Conservation (phyloP, 1,284 basidiomycete species). For the Salmacisia buchloeana region DNA sequence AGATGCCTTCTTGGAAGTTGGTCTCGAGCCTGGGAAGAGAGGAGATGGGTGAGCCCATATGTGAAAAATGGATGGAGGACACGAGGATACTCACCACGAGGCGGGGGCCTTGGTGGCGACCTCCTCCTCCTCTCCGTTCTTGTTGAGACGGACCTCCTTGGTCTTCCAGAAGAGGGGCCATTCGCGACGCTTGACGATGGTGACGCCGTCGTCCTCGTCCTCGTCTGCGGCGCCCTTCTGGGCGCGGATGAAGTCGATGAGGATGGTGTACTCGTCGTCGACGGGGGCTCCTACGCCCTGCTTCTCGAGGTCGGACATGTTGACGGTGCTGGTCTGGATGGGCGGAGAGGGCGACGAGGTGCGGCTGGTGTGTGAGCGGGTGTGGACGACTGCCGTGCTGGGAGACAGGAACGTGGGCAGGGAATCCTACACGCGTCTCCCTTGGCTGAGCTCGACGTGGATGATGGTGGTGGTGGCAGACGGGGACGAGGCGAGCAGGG, state of each 20-base stretch:
- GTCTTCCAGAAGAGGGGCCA: conserved; percentile 45
- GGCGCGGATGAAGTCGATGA: conserved; percentile 46
- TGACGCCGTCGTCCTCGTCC: conserved; percentile 37
- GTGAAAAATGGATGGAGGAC: not conserved
- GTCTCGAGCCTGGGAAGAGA: conserved; percentile 53
- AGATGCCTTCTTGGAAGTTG: conserved; percentile 54
- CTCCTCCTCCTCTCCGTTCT: conserved; percentile 48
- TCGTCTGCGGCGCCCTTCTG: conserved; percentile 34
- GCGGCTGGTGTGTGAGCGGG: too few species aligned
- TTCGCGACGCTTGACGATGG: conserved; percentile 45
- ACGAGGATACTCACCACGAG: conserved; percentile 43
- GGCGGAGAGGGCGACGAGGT: too few species aligned
- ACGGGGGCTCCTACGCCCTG: conserved; percentile 20
- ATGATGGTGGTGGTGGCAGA: too few species aligned
- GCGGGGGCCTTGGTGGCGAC: conserved; percentile 46
- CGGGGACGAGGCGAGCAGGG: too few species aligned
- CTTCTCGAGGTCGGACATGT: conserved; percentile 15
- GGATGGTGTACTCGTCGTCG: conserved; percentile 43
- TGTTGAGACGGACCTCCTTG: conserved; percentile 48
- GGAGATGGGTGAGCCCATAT: not conserved
- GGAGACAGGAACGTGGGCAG: too few species aligned
- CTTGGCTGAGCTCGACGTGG: too few species aligned
- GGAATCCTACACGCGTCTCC: too few species aligned
- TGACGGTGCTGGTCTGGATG: too few species aligned
- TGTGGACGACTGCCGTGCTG: too few species aligned